These are phyloP conservation scores for Ceratocystis diversiconidia DNA, from an alignment of 2,329 filamentous ascomycete genomes.

Conservation along the genomic window DNA sequence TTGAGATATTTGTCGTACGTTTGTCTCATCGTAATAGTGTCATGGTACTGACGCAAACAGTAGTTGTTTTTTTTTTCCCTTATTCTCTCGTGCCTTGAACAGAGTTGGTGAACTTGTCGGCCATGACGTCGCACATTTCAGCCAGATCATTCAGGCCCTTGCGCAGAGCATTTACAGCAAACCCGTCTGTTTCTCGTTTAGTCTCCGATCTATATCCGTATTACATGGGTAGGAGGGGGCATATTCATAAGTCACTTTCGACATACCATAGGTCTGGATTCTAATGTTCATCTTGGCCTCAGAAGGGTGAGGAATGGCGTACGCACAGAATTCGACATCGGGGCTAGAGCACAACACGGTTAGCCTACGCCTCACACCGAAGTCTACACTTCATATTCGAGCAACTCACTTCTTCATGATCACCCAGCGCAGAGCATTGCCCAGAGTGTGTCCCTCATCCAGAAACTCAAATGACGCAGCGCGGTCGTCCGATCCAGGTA, in stretches of 20 bases:
- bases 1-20: slow-evolving; percentile 2
- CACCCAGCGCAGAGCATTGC: slow-evolving; percentile 84
- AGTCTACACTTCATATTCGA: background rate
- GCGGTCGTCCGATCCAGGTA: slow-evolving; percentile 71
- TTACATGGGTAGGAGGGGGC: background rate
- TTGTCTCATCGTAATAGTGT: background rate
- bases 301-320: slow-evolving; percentile 92
- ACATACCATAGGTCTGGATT: slow-evolving; percentile 89
- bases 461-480: slow-evolving; percentile 92
- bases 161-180: slow-evolving; percentile 70
- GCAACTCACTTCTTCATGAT: slow-evolving; percentile 90
- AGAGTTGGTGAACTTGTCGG: slow-evolving; percentile 69
- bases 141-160: slow-evolving; percentile 83
- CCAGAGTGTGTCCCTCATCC: slow-evolving; percentile 86
- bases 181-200: slow-evolving; percentile 44
- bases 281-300: slow-evolving; percentile 93
- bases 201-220: background rate
- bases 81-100: slow-evolving; percentile 34
- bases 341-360: slow-evolving; percentile 42
- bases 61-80: background rate
- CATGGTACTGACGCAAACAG: background rate
- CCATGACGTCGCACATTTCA: slow-evolving; percentile 82
- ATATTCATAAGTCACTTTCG: background rate
- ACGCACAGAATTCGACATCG: slow-evolving; percentile 94
- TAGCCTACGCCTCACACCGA: background rate